Percentiles rank a stretch among this genome's conserved stretches.
These are phyloP conservation scores for Penicillium sp. DNA, from an alignment of 2,329 filamentous ascomycete genomes.

Conservation along the genomic window DNA sequence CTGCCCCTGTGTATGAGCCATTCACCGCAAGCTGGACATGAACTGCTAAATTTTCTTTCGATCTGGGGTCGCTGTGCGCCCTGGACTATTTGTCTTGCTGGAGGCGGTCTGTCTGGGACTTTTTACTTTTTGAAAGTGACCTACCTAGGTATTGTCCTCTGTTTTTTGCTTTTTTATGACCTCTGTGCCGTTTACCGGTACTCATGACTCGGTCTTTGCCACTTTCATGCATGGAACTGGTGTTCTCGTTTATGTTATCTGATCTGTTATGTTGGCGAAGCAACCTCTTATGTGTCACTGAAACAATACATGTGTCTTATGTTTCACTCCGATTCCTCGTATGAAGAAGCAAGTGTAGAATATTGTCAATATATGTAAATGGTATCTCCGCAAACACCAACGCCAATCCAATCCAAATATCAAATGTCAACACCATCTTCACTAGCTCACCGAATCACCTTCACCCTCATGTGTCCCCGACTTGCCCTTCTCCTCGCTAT, in stretches of 20 bases:
- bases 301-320: slow-evolving; percentile 19
- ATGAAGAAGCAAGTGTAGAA: background rate
- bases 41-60: slow-evolving; percentile 16
- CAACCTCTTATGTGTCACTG: slow-evolving; percentile 20
- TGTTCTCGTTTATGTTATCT: slow-evolving; percentile 29
- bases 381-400: slow-evolving; percentile 8
- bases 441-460: slow-evolving; percentile 12
- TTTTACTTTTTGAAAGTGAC: slow-evolving; percentile 4
- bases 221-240: slow-evolving; percentile 38
- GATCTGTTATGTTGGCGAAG: slow-evolving; percentile 30
- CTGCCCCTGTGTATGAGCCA: slow-evolving; percentile 22
- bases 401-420: background rate
- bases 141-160: slow-evolving; percentile 1
- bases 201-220: slow-evolving; percentile 31
- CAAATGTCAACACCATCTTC: background rate
- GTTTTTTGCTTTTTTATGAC: slow-evolving; percentile 15
- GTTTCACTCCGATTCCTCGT: slow-evolving; percentile 3
- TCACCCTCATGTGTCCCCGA: slow-evolving; percentile 16
- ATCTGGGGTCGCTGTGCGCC: slow-evolving; percentile 20
- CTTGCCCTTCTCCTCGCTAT: slow-evolving; percentile 21
- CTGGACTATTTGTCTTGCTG: slow-evolving; percentile 14
- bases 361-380: slow-evolving; percentile 2
- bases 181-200: slow-evolving; percentile 17
- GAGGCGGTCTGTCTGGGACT: slow-evolving; percentile 22
- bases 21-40: slow-evolving; percentile 22